Conservation (phyloP, 768 basidiomycete species). For the Boletellus sp. region DNA sequence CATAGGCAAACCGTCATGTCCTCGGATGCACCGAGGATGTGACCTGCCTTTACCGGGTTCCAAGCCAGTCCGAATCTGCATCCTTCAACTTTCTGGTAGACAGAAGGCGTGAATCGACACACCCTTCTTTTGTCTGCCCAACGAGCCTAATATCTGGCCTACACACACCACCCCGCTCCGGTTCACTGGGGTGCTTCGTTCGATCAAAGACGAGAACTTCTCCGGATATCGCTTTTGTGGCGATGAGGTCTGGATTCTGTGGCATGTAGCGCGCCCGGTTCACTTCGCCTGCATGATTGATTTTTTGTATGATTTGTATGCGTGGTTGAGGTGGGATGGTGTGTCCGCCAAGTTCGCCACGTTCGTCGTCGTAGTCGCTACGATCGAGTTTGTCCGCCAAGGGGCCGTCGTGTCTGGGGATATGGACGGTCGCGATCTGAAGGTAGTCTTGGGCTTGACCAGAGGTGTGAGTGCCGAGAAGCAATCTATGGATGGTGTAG, state of each 20-base stretch:
- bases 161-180: constrained; percentile 77
- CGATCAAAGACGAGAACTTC: constrained; percentile 95
- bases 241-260: constrained; percentile 95
- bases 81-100: constrained; percentile 5
- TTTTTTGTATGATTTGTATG: constrained; percentile 86
- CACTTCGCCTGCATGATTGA: constrained; percentile 94
- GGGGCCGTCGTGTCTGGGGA: constrained; percentile 75
- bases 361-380: constrained; percentile 84
- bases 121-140: constrained; percentile 94
- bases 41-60: constrained; percentile 80
- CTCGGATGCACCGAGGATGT: constrained; percentile 88
- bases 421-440: constrained; percentile 90
- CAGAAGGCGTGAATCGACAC: constrained; percentile 27
- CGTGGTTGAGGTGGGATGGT: constrained; percentile 80
- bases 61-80: constrained; percentile 90
- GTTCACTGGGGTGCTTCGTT: constrained; percentile 94
- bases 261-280: constrained; percentile 99
- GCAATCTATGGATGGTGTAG: constrained; percentile 91
- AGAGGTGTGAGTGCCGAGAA: constrained; percentile 97
- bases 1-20: constrained; percentile 96
- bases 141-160: constrained; percentile 88
- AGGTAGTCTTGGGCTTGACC: constrained; percentile 92
- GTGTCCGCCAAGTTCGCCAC: constrained; percentile 92
- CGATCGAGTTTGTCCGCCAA: constrained; percentile 77
- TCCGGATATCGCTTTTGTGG: constrained; percentile 88